phyloP scores from a whole-genome alignment of 1,139 yeast genomes.

The Hansenula lynferdii region DNA sequence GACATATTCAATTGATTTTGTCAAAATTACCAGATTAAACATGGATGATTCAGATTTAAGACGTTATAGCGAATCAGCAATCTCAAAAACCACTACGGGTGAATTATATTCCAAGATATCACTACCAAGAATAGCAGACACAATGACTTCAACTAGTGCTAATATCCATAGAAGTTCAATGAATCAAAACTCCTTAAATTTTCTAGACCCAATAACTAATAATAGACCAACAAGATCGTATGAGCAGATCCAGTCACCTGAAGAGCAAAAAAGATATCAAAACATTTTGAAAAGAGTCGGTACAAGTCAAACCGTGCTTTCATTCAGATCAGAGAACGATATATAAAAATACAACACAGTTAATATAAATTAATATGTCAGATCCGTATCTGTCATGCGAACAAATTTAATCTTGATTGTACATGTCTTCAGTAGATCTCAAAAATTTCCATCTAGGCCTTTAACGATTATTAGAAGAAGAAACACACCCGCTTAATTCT shows the following conservation, averaged over 20 bases:
- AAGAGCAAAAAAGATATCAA: neutral
- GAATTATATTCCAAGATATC: conserved; percentile 10
- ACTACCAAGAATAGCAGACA: neutral
- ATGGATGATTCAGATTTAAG: neutral
- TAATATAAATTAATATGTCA: conserved; percentile 9
- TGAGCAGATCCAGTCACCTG: too few relatives aligned
- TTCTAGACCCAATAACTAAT: too few relatives aligned
- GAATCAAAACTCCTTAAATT: too few relatives aligned
- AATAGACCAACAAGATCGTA: too few relatives aligned
- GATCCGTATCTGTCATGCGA: conserved; percentile 21
- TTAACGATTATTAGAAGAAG: neutral
- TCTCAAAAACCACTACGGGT: conserved; percentile 7
- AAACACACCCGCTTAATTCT: neutral
- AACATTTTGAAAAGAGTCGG: conserved; percentile 1
- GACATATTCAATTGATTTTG: conserved; percentile 32
- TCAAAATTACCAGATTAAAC: conserved; percentile 11
- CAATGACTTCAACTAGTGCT: too few relatives aligned
- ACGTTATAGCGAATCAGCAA: conserved; percentile 7
- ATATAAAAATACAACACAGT: conserved; percentile 3
- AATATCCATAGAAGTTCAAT: too few relatives aligned
- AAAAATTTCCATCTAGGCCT: conserved; percentile 5
- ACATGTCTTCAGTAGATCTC: conserved; percentile 14
- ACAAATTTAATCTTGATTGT: conserved; percentile 5
- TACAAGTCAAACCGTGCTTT: neutral
- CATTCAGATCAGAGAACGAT: neutral